phyloP scores from a whole-genome alignment of 345 rosid species.

The Syzygium oleosum region DNA sequence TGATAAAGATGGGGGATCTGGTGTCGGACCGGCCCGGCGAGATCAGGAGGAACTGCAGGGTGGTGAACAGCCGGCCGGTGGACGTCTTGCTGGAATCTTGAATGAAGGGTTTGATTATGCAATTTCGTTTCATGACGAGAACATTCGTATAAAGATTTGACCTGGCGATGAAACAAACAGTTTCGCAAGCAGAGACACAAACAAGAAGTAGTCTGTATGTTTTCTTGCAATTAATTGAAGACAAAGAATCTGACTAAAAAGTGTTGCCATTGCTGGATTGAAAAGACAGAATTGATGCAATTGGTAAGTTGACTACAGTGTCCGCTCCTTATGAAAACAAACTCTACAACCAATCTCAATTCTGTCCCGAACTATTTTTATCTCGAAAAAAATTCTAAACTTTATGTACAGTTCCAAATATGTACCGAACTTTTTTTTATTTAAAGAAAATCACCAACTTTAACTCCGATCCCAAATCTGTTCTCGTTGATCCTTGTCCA shows the following conservation, averaged over 20 bases:
- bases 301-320: neutral
- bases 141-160: neutral
- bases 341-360: neutral
- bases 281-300: neutral
- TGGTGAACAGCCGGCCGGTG: constrained; percentile 33
- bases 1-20: constrained; percentile 88
- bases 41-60: constrained; percentile 61
- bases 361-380: neutral
- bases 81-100: constrained; percentile 16
- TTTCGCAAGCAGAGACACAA: neutral
- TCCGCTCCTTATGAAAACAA: neutral
- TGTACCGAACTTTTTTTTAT: neutral
- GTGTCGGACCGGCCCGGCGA: constrained; percentile 64
- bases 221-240: neutral
- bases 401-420: neutral
- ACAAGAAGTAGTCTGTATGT: neutral
- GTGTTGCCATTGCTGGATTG: neutral
- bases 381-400: neutral
- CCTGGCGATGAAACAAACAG: neutral
- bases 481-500: fast-evolving
- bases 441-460: too few relatives aligned
- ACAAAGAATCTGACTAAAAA: neutral
- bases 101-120: constrained; percentile 2
- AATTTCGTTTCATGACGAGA: neutral
- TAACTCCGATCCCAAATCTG: neutral